Conservation (phyloP, 2,329 filamentous ascomycete species). For the Coleophoma cylindrospora region DNA sequence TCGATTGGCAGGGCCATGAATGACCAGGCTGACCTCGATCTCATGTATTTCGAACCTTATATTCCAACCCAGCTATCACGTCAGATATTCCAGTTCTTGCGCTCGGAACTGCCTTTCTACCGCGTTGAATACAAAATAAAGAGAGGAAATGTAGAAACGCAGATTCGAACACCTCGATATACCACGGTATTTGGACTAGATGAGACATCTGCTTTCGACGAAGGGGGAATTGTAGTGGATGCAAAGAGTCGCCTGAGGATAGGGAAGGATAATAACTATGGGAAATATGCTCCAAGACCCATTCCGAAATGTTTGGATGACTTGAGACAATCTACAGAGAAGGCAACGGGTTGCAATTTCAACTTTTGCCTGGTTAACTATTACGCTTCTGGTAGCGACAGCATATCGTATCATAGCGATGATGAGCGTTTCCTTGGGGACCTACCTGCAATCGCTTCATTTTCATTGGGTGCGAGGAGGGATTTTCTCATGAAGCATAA, state of each 20-base stretch:
- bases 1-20: conserved; percentile 51
- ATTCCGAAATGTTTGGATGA: conserved; percentile 65
- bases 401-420: conserved; percentile 75
- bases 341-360: conserved; percentile 60
- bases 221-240: conserved; percentile 37
- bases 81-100: conserved; percentile 65
- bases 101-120: conserved; percentile 69
- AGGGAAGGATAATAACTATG: conserved; percentile 48
- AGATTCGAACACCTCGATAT: conserved; percentile 55
- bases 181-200: conserved; percentile 55
- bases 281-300: conserved; percentile 57
- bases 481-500: conserved; percentile 82
- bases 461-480: conserved; percentile 65
- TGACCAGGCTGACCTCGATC: conserved; percentile 65
- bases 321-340: conserved; percentile 59
- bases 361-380: conserved; percentile 84
- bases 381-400: conserved; percentile 72
- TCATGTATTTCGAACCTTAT: conserved; percentile 73
- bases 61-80: conserved; percentile 51
- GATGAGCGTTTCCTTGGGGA: conserved; percentile 72
- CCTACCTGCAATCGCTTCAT: conserved; percentile 68
- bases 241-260: conserved; percentile 33
- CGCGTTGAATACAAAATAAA: conserved; percentile 70
- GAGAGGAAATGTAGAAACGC: conserved; percentile 55
- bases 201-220: conserved; percentile 57